These are phyloP conservation scores for Mycena haematopus DNA, from an alignment of 768 basidiomycete genomes.

Conservation along the genomic window DNA sequence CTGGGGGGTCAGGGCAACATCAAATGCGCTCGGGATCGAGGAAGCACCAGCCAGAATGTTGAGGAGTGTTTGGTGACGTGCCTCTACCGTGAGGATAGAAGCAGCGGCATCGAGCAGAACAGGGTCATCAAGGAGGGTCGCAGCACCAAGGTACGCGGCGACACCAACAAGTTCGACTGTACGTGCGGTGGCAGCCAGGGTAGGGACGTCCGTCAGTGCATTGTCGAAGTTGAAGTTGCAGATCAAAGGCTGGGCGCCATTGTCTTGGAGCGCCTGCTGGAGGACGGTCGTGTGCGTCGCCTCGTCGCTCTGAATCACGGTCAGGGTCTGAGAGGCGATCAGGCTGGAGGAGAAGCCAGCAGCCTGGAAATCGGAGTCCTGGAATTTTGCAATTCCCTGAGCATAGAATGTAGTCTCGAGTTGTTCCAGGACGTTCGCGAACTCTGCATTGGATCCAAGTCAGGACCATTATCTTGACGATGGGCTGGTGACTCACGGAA, in stretches of 20 bases:
- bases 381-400: conserved; percentile 70
- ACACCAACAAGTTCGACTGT: conserved; percentile 81
- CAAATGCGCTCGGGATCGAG: conserved; percentile 73
- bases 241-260: conserved; percentile 58
- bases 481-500: conserved; percentile 54
- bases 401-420: conserved; percentile 74
- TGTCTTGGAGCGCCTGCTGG: conserved; percentile 59
- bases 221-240: conserved; percentile 76
- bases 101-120: conserved; percentile 68
- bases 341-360: conserved; percentile 69
- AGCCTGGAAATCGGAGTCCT: conserved; percentile 61
- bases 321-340: conserved; percentile 67
- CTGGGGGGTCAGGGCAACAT: conserved; percentile 69
- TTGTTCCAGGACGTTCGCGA: conserved; percentile 78
- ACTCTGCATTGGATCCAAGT: conserved; percentile 52
- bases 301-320: conserved; percentile 67
- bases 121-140: conserved; percentile 66
- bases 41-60: conserved; percentile 68
- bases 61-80: conserved; percentile 82
- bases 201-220: conserved; percentile 67
- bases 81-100: conserved; percentile 79
- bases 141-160: conserved; percentile 77
- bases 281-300: conserved; percentile 61
- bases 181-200: conserved; percentile 76
- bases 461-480: neutral